Evolutionary conservation across 208 protist genomes (phyloP).

Genomic region (Porcisia hertigi): DNA sequence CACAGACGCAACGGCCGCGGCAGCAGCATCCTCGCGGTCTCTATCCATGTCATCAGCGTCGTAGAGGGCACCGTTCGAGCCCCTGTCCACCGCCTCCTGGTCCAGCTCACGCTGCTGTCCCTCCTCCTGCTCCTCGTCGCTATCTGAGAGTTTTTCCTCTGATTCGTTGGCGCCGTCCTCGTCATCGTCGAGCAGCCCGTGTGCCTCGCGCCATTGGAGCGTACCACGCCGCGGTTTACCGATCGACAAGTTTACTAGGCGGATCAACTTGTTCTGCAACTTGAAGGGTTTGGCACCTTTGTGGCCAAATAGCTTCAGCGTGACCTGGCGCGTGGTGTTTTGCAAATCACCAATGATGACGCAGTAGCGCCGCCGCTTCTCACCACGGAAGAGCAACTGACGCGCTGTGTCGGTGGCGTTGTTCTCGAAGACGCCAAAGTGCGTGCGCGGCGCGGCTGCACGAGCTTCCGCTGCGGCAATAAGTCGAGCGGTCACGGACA

Average conservation of each 20-base stretch:
- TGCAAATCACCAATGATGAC: constrained; percentile 81
- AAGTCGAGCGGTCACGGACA: constrained; percentile 21
- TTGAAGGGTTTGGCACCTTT: constrained; percentile 82
- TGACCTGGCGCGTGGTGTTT: constrained; percentile 51
- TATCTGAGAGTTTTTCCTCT: constrained; percentile 7
- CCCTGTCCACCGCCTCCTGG: constrained; percentile 3
- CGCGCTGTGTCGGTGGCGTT: constrained; percentile 65
- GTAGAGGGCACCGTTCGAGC: neutral
- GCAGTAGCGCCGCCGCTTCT: constrained; percentile 85
- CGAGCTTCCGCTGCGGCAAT: constrained; percentile 28
- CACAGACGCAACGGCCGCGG: neutral
- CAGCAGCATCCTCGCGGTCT: constrained; percentile 5
- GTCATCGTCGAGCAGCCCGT: constrained; percentile 19
- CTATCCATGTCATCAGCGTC: neutral
- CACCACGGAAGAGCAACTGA: constrained; percentile 78
- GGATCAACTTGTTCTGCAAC: constrained; percentile 84
- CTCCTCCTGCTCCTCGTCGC: neutral
- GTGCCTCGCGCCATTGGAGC: constrained; percentile 23
- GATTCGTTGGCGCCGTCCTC: neutral
- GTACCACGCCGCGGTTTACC: constrained; percentile 53
- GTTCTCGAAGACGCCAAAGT: constrained; percentile 40
- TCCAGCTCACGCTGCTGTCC: neutral
- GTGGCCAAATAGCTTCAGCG: constrained; percentile 82
- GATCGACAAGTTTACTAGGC: constrained; percentile 82
- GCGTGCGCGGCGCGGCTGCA: constrained; percentile 17